Percentiles rank a stretch among this genome's conserved stretches.
Evolutionary conservation across 2,329 filamentous ascomycete genomes (phyloP).

Genomic region (Botrytis hyacinthi): DNA sequence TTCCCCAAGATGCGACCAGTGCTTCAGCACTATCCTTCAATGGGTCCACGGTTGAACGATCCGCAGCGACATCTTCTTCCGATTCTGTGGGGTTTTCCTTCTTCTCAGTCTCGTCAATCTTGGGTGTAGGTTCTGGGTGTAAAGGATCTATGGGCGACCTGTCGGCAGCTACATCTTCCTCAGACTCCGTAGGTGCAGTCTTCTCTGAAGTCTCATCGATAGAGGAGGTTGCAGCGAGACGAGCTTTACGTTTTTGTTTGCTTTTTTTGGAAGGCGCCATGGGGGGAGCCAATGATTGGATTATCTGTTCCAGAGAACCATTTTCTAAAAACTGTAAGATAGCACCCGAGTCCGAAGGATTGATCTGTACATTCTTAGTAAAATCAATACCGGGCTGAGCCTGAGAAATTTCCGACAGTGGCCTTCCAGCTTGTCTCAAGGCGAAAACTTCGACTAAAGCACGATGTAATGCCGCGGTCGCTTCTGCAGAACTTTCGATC

Average conservation of each 20-base stretch:
- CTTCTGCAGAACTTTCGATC: constrained; percentile 39
- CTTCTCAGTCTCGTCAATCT: constrained; percentile 26
- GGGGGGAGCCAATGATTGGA: constrained; percentile 23
- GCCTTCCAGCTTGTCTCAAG: constrained; percentile 45
- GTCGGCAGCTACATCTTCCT: constrained; percentile 34
- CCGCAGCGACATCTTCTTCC: constrained; percentile 35
- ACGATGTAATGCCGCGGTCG: constrained; percentile 50
- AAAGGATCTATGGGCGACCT: constrained; percentile 31
- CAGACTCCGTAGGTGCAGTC: constrained; percentile 33
- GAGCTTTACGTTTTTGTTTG: constrained; percentile 17
- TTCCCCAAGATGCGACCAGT: constrained; percentile 47
- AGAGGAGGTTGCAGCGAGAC: constrained; percentile 13
- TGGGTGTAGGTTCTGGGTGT: constrained; percentile 21
- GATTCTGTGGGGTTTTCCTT: constrained; percentile 32
- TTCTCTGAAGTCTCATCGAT: constrained; percentile 28
- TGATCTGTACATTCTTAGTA: constrained; percentile 34
- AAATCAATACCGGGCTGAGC: constrained; percentile 25
- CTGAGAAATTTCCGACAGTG: constrained; percentile 28
- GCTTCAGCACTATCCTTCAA: constrained; percentile 31
- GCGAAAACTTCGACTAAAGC: constrained; percentile 56
- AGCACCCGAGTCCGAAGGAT: constrained; percentile 26
- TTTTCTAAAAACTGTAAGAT: constrained; percentile 30
- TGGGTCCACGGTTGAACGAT: constrained; percentile 30
- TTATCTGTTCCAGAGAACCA: constrained; percentile 24
- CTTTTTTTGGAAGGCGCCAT: constrained; percentile 8